Base-by-base conservation (phyloP, 495 filamentous ascomycete genomes). In the Penicillium cinerascens region DNA sequence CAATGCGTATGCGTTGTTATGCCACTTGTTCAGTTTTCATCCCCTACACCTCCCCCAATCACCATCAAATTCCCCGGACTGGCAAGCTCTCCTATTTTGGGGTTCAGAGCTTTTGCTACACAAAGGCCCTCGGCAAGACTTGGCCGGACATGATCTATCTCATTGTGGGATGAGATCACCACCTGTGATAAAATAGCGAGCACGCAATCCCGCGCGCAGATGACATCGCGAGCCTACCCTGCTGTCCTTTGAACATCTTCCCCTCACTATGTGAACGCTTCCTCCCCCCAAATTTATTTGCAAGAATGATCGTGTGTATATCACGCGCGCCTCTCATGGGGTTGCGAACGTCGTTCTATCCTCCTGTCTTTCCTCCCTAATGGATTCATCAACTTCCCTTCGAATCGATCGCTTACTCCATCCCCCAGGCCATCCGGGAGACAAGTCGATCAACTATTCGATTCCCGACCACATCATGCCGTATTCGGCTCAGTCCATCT, bases 391-490 rank as follows among this genome's bases (percentile, higher is more conserved):
- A 45, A 44, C 35, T 35, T 49, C 53, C 49, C 57, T 37, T 21
- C 38, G 43, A 8, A 29, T 50, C 42, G 55, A 59, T 60, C 53
- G 56, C 63, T 71, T 70, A 69, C 70, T 49, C 51, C 58, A 22
- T 54, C 43, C 40, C 27, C 29, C 54, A 64, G 54, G 54, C 42
- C 55, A 59, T 29, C 37, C 51, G 42, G 72, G 69, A 36, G 71
- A 77, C 47, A 77, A 77, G 47, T 54, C 59, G 38, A 69, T 77
- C 68, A 70, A 74, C 64, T 75, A 75, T 44, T 70, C 65, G 23
- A 49, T 71, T 41, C 62, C 74, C 43, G 72, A 75, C 54, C 72
- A 74, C 45, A 74, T 75, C 59, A 64, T 77, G 47, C 68, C 72
- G 23, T 75, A 77, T 51, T 67, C 71, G 59, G 59, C 71, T 42